phyloP scores from a whole-genome alignment of 2,329 filamentous ascomycete genomes.

The Penicillium vulpinum region DNA sequence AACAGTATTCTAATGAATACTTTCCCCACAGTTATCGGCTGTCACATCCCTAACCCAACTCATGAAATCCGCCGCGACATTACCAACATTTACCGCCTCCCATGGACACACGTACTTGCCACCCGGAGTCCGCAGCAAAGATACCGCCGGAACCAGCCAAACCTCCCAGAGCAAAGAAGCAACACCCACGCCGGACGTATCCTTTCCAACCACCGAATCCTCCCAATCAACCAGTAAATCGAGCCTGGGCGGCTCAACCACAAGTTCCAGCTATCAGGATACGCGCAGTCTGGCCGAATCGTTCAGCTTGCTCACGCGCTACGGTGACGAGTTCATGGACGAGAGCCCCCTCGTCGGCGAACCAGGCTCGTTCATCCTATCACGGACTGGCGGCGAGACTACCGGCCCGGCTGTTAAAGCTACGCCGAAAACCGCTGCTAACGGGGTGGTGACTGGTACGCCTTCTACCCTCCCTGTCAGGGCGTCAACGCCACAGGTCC shows the following conservation, averaged over 20 bases:
- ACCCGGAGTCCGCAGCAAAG: constrained; percentile 45
- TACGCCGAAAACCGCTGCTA: constrained; percentile 12
- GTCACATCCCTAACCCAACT: constrained; percentile 58
- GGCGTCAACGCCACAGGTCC: constrained; percentile 35
- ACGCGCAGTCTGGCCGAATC: constrained; percentile 49
- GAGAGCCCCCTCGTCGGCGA: constrained; percentile 64
- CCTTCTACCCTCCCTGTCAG: constrained; percentile 14
- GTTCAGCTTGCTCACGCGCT: constrained; percentile 53
- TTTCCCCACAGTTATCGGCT: constrained; percentile 50
- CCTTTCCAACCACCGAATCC: constrained; percentile 19
- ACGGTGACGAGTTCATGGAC: constrained; percentile 64
- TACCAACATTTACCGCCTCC: constrained; percentile 60
- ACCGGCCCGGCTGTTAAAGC: constrained; percentile 25
- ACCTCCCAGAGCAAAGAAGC: constrained; percentile 50
- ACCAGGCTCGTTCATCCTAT: constrained; percentile 62
- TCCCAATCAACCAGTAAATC: constrained; percentile 26
- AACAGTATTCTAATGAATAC: constrained; percentile 5
- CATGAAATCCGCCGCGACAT: constrained; percentile 53
- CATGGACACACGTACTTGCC: constrained; percentile 62
- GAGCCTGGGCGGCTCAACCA: constrained; percentile 25
- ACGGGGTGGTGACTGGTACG: constrained; percentile 5
- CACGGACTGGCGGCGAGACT: constrained; percentile 38
- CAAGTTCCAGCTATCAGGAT: constrained; percentile 35
- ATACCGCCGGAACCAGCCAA: constrained; percentile 29
- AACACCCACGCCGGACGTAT: constrained; percentile 46